A percentile compares a stretch with the other conserved stretches of the same genome.
Conservation (phyloP, 805 yeast genomes). For the Candida loeiensis region DNA sequence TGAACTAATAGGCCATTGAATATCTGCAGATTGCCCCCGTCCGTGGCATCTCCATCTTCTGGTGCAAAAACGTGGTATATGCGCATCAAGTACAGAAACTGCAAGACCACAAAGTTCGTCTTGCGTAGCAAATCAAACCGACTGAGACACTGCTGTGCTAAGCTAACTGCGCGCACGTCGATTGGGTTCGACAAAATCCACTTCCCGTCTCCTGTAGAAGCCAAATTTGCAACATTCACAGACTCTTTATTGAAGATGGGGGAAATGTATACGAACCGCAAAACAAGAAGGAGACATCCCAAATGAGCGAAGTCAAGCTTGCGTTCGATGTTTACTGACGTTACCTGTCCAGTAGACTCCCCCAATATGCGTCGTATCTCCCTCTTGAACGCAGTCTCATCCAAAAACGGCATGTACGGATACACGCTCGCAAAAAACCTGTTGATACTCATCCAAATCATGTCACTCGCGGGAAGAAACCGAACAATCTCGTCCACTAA, state of each 20-base stretch:
- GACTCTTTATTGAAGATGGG: constrained; percentile 32
- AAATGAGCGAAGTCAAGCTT: constrained; percentile 32
- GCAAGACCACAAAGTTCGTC: constrained; percentile 52
- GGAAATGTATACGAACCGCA: constrained; percentile 34
- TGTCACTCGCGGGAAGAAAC: constrained; percentile 4
- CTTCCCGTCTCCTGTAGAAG: neutral
- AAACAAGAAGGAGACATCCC: constrained; percentile 30
- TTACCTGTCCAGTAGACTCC: constrained; percentile 3
- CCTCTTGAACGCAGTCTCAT: constrained; percentile 17
- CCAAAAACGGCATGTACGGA: constrained; percentile 20
- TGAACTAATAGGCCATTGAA: constrained; percentile 32
- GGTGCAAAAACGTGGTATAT: constrained; percentile 55
- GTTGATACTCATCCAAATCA: constrained; percentile 11
- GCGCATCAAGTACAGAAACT: constrained; percentile 56
- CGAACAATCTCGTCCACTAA: neutral
- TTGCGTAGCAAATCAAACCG: constrained; percentile 38
- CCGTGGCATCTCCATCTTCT: constrained; percentile 57
- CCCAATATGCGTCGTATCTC: constrained; percentile 19
- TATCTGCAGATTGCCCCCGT: constrained; percentile 57
- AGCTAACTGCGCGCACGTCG: constrained; percentile 14
- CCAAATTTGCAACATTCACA: constrained; percentile 25
- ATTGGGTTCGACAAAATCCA: constrained; percentile 19
- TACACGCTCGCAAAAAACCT: constrained; percentile 17
- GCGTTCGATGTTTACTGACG: constrained; percentile 17
- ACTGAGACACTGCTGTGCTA: constrained; percentile 34